Evolutionary conservation across 768 basidiomycete species (phyloP), one percentile per base, ranked within the genome.

Genomic region (Gyrodon lividus): DNA sequence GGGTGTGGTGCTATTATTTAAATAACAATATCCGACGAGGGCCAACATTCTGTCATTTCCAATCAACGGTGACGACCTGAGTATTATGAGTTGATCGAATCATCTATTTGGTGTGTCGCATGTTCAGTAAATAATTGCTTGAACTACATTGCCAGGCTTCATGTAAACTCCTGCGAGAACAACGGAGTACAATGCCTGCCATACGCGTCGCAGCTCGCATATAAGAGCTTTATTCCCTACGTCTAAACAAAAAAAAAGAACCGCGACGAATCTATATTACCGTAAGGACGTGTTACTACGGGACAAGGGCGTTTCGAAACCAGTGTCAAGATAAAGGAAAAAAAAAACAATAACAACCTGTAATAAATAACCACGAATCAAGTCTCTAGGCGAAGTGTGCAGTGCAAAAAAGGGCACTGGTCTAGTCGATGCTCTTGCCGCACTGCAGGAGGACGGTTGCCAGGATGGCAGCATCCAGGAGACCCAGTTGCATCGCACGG

Each of bases 371-470:
- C 10, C 28, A 23, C 24, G 22, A 20, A 8, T 10, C 12, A 23
- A 42, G 6, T 6, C 3, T 42, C 40, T 23, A 42, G 8, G 40
- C 14, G n/a, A n/a, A n/a, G 40, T 23, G 23, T 42, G 9, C 22
- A 42, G 34, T 14, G 34, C 13, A 4, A 35, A n/a, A 5, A n/a
- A 12, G 13, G 6, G 13, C 13, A 35, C 13, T 3, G 12, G 20
- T 40, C 43, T 66, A 86, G 56, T 86, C 85, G 20, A 87, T 80
- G 65, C 72, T 80, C 49, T 76, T 78, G n/a, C 85, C 85, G 44
- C 74, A 82, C 51, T 79, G 80, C 39, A 87, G 70, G 20, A 87
- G 69, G 5, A 80, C 58, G 0, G 80, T 74, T 0, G 80, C 82
- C 9, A 80, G 71, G 23, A 86, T 61, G 50, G 72, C 66, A 7